These are phyloP conservation scores for Clonostachys sp. DNA, from an alignment of 2,329 filamentous ascomycete species.

Conservation along the genomic window DNA sequence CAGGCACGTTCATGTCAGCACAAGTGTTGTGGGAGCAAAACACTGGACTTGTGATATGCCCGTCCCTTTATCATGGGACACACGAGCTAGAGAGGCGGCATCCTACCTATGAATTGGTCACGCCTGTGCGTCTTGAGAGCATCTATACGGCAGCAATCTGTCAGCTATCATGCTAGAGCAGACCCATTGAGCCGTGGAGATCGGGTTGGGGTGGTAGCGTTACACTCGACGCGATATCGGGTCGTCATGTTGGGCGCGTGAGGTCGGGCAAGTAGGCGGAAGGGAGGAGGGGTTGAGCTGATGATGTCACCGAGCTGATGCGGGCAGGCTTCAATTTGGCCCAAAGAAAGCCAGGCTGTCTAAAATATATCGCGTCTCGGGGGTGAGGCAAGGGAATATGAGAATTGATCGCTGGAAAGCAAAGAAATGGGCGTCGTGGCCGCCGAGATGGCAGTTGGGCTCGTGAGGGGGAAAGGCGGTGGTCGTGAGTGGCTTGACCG, in stretches of 20 bases:
- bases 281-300: too few relatives aligned
- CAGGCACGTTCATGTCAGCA: neutral
- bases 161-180: slow-evolving; percentile 6
- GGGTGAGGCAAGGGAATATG: too few relatives aligned
- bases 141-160: slow-evolving; percentile 30
- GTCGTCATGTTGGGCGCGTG: slow-evolving; percentile 44
- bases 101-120: slow-evolving; percentile 77
- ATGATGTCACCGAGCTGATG: too few relatives aligned
- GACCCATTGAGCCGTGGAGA: neutral
- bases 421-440: neutral
- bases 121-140: slow-evolving; percentile 77
- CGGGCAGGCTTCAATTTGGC: too few relatives aligned
- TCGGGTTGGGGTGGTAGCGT: slow-evolving; percentile 20
- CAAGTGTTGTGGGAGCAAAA: neutral
- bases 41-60: neutral
- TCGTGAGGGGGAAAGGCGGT: neutral
- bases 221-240: slow-evolving; percentile 70
- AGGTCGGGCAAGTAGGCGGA: too few relatives aligned
- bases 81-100: neutral
- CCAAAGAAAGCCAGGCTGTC: too few relatives aligned
- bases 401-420: too few relatives aligned
- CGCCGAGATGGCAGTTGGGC: neutral
- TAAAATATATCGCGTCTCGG: too few relatives aligned
- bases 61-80: neutral
- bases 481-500: neutral